phyloP scores from a whole-genome alignment of 805 yeast species.

The Metschnikowia gelsemii region DNA sequence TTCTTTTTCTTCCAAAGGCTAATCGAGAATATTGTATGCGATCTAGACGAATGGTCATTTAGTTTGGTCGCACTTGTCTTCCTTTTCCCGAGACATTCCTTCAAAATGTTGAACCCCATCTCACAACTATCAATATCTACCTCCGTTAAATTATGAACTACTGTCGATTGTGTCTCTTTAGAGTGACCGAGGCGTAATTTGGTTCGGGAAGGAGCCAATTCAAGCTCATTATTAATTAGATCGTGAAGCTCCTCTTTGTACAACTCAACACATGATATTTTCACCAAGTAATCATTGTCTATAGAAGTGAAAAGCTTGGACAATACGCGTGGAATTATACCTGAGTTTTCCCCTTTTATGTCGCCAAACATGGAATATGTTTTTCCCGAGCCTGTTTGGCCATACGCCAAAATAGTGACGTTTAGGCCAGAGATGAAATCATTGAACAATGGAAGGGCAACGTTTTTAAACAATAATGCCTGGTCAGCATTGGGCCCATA shows the following conservation, averaged over 20 bases:
- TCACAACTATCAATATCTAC: slow-evolving; percentile 51
- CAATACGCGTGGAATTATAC: slow-evolving; percentile 56
- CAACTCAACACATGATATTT: slow-evolving; percentile 78
- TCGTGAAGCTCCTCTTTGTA: slow-evolving; percentile 86
- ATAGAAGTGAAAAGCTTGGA: slow-evolving; percentile 51
- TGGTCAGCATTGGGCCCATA: slow-evolving; percentile 85
- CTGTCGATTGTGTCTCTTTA: slow-evolving; percentile 30
- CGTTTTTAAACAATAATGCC: slow-evolving; percentile 57
- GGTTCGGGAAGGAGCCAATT: slow-evolving; percentile 24
- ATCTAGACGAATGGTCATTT: slow-evolving; percentile 71
- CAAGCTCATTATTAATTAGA: slow-evolving; percentile 51
- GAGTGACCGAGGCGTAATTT: slow-evolving; percentile 19
- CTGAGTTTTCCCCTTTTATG: slow-evolving; percentile 39
- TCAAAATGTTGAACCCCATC: slow-evolving; percentile 56
- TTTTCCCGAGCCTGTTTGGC: slow-evolving; percentile 89
- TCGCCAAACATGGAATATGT: slow-evolving; percentile 72
- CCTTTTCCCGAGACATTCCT: slow-evolving; percentile 56
- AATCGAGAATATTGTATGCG: slow-evolving; percentile 74
- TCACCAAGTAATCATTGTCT: slow-evolving; percentile 57
- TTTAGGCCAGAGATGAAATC: slow-evolving; percentile 63
- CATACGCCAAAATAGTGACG: slow-evolving; percentile 76
- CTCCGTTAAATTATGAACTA: slow-evolving; percentile 66
- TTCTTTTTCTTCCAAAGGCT: slow-evolving; percentile 50
- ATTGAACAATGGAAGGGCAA: slow-evolving; percentile 68
- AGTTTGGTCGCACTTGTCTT: slow-evolving; percentile 72